phyloP scores from a whole-genome alignment of 495 filamentous ascomycete genomes.

The Penicillium alfredii region DNA sequence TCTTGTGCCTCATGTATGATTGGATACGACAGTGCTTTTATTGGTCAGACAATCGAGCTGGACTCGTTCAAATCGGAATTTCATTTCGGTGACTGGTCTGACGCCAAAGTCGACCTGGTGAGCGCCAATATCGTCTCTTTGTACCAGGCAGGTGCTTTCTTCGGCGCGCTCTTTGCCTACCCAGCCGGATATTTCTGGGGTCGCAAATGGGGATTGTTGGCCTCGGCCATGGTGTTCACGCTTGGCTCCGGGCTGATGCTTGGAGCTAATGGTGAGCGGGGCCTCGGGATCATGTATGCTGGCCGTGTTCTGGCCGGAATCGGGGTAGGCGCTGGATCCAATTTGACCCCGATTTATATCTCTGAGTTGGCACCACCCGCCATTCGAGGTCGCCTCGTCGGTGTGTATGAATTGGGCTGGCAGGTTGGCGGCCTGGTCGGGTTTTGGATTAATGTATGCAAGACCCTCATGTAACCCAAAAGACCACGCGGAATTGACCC shows the following conservation, averaged over 20 bases:
- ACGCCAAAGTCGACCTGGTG: conserved; percentile 24
- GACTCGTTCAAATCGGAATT: conserved; percentile 56
- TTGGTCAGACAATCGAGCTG: conserved; percentile 60
- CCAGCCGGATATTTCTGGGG: conserved; percentile 51
- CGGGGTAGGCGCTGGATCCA: conserved; percentile 70
- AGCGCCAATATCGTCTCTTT: conserved; percentile 65
- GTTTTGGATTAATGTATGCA: conserved; percentile 60
- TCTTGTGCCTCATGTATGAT: conserved; percentile 68
- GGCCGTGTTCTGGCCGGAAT: conserved; percentile 70
- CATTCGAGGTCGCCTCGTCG: conserved; percentile 72
- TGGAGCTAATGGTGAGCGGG: conserved; percentile 50
- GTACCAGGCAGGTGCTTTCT: conserved; percentile 66
- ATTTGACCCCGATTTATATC: conserved; percentile 74
- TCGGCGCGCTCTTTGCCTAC: conserved; percentile 55
- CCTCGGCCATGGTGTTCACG: conserved; percentile 51
- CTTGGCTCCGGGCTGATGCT: conserved; percentile 61
- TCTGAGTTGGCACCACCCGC: conserved; percentile 75
- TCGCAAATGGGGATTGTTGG: conserved; percentile 46
- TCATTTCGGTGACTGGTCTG: conserved; percentile 30
- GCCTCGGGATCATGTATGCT: conserved; percentile 57
- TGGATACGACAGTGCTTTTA: conserved; percentile 66
- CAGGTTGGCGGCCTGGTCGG: conserved; percentile 67
- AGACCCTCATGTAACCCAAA: background rate
- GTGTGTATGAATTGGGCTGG: conserved; percentile 70
- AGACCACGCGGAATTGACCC: conserved; percentile 7